Percentiles rank a stretch among this genome's conserved stretches.
Conservation (phyloP, 148 eudicot species). For the Fagopyrum esculentum region DNA sequence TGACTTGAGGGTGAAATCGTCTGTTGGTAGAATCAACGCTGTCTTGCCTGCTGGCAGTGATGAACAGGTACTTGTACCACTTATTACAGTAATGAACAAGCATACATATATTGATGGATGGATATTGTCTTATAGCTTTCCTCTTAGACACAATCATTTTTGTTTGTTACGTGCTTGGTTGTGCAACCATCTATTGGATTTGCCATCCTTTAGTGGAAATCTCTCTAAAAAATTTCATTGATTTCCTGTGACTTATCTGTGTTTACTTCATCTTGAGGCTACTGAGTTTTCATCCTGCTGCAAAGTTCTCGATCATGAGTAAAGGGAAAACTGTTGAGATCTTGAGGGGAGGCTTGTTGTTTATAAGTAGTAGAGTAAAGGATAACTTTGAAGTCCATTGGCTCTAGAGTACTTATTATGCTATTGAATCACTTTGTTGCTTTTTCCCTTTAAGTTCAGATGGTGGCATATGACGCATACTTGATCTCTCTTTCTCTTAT, state of each 20-base stretch:
- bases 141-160: neutral
- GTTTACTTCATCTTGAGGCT: neutral
- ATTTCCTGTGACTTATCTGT: neutral
- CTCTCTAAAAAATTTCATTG: neutral
- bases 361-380: neutral
- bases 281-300: neutral
- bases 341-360: neutral
- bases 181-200: neutral
- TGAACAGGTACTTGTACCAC: slow-evolving; percentile 42
- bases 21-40: slow-evolving; percentile 77
- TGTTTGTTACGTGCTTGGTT: neutral
- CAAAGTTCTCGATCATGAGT: neutral
- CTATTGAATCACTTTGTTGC: neutral
- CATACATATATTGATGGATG: neutral
- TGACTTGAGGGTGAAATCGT: slow-evolving; percentile 76
- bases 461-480: neutral
- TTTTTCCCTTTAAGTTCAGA: neutral
- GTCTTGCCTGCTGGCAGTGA: slow-evolving; percentile 50
- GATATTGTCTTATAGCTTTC: neutral
- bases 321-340: neutral
- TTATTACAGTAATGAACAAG: neutral
- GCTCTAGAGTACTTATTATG: neutral
- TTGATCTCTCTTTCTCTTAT: neutral
- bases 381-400: neutral
- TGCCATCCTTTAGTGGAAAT: neutral